phyloP scores from a whole-genome alignment of 2,329 filamentous ascomycete genomes.

The Colletotrichum ledebouriae region DNA sequence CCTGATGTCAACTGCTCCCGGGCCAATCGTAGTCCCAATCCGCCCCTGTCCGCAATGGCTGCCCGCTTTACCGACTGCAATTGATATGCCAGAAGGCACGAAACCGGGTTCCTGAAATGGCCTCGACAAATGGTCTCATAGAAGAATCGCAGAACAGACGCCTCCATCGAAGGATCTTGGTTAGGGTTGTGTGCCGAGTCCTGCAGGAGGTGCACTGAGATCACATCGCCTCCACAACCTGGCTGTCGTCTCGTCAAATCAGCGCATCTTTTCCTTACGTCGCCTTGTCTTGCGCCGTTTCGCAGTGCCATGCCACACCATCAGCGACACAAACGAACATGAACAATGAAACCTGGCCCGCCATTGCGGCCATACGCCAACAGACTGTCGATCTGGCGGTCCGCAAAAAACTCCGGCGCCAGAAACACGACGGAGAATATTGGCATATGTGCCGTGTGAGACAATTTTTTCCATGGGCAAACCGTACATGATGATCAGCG shows the following conservation, averaged over 20 bases:
- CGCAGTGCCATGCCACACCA: conserved; percentile 7
- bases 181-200: conserved; percentile 17
- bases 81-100: conserved; percentile 4
- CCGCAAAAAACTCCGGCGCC: neutral
- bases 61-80: conserved; percentile 19
- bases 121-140: conserved; percentile 17
- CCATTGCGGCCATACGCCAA: neutral
- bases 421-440: conserved; percentile 1
- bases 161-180: conserved; percentile 11
- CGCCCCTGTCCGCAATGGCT: conserved; percentile 9
- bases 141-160: conserved; percentile 13
- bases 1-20: conserved; percentile 15
- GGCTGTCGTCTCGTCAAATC: neutral
- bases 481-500: neutral
- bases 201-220: conserved; percentile 18
- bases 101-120: conserved; percentile 23
- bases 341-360: neutral
- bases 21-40: conserved; percentile 20
- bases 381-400: neutral
- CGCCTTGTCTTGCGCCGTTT: neutral
- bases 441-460: conserved; percentile 20
- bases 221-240: conserved; percentile 12
- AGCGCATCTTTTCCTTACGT: neutral
- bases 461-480: conserved; percentile 21
- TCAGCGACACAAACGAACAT: neutral